These are phyloP conservation scores for Plectosphaerella sp. DNA, from an alignment of 2,329 filamentous ascomycete genomes.

Conservation along the genomic window DNA sequence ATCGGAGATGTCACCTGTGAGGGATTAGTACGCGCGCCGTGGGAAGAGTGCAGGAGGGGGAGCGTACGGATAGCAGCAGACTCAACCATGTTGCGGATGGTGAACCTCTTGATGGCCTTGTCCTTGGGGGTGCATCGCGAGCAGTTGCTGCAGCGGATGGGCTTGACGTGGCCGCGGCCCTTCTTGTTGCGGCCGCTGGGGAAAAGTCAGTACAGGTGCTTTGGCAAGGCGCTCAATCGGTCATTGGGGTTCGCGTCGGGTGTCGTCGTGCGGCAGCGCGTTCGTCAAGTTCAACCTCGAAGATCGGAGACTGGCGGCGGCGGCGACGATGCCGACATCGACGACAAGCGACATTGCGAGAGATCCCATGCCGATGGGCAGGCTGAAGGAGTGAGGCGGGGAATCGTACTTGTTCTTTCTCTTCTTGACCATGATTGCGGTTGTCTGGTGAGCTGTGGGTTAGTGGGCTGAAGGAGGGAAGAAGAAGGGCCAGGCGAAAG, in stretches of 20 bases:
- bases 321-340: constrained; percentile 6
- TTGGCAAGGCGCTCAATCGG: neutral
- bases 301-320: neutral
- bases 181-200: constrained; percentile 98
- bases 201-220: constrained; percentile 14
- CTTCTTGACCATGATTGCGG: constrained; percentile 68
- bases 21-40: constrained; percentile 5
- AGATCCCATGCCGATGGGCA: too few species aligned
- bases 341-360: constrained; percentile 1
- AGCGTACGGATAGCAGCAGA: constrained; percentile 97
- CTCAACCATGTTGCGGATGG: constrained; percentile 99
- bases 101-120: constrained; percentile 99
- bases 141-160: constrained; percentile 77
- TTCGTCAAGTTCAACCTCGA: neutral
- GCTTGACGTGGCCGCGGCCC: constrained; percentile 99
- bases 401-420: constrained; percentile 62
- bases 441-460: constrained; percentile 33
- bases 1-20: constrained; percentile 97
- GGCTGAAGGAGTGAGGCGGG: neutral
- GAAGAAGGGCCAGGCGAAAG: constrained; percentile 4
- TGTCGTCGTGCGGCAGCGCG: constrained; percentile 5
- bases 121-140: constrained; percentile 94
- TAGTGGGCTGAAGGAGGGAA: constrained; percentile 18
- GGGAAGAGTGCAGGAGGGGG: neutral
- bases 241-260: neutral